These are phyloP conservation scores for Paramyrothecium sp. DNA, from an alignment of 2,329 filamentous ascomycete species.

Conservation along the genomic window DNA sequence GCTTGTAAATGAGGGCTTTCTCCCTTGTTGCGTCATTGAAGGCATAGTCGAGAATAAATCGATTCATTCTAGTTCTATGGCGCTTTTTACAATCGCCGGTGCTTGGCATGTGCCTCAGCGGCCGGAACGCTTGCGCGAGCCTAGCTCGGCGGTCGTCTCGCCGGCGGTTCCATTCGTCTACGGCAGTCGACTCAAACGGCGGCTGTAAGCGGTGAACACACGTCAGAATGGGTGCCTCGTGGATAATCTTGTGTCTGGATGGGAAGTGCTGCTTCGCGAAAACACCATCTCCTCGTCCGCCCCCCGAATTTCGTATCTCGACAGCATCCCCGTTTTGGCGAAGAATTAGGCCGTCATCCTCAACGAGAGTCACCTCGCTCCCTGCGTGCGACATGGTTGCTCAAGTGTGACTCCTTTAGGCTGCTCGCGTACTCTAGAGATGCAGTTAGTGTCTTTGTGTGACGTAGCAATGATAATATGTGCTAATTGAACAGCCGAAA, in stretches of 20 bases:
- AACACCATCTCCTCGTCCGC: constrained; percentile 13
- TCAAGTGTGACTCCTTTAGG: no score
- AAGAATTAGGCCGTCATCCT: no score
- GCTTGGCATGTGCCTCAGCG: constrained; percentile 9
- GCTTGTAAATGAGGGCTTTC: constrained; percentile 13
- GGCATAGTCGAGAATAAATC: constrained; percentile 21
- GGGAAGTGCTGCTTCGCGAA: constrained; percentile 12
- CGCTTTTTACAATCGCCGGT: neutral
- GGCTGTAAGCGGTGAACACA: constrained; percentile 10
- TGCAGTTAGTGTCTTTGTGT: no score
- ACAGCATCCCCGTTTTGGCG: constrained; percentile 11
- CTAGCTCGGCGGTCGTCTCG: neutral
- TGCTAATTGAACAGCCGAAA: no score
- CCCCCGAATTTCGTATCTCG: constrained; percentile 5
- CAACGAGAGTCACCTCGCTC: no score
- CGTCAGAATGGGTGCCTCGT: constrained; percentile 14
- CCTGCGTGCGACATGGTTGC: no score
- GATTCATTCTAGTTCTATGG: constrained; percentile 10
- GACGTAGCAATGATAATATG: no score
- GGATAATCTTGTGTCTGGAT: constrained; percentile 10
- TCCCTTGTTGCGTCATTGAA: constrained; percentile 12
- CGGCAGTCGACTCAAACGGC: constrained; percentile 3
- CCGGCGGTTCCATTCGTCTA: constrained; percentile 13
- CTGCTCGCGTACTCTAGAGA: no score
- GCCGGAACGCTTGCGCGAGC: constrained; percentile 5